A percentile compares a stretch with the other conserved stretches of the same genome.
Conservation (phyloP, 1,284 basidiomycete genomes). For the Ganoderma leucocontextum region DNA sequence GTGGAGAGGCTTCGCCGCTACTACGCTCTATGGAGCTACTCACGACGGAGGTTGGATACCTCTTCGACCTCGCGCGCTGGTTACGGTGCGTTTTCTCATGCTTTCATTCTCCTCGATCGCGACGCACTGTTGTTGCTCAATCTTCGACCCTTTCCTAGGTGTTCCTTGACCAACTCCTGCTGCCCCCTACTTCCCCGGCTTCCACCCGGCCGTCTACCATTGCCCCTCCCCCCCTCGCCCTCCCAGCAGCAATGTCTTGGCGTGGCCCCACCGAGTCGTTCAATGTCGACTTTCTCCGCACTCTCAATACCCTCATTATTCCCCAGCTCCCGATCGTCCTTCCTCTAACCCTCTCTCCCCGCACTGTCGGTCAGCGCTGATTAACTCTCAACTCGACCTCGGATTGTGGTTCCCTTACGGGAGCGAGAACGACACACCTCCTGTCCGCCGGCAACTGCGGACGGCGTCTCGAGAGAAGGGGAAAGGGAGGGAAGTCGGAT, state of each 20-base stretch:
- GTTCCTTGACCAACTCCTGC: constrained; percentile 44
- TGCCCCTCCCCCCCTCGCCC: constrained; percentile 25
- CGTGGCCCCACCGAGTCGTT: constrained; percentile 23
- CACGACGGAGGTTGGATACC: constrained; percentile 85
- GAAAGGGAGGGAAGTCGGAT: constrained; percentile 31
- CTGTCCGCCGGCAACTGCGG: constrained; percentile 19
- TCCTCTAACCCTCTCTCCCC: constrained; percentile 27
- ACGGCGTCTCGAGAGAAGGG: constrained; percentile 25
- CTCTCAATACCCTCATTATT: constrained; percentile 38
- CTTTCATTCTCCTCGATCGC: not conserved
- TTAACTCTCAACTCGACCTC: constrained; percentile 18
- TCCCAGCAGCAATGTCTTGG: constrained; percentile 3
- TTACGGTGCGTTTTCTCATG: constrained; percentile 59
- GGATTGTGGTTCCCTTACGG: constrained; percentile 20
- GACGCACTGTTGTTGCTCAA: not conserved
- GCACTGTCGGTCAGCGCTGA: constrained; percentile 30
- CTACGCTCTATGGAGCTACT: constrained; percentile 84
- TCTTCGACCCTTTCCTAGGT: constrained; percentile 35
- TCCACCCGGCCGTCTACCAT: constrained; percentile 28
- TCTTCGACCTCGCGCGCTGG: constrained; percentile 80
- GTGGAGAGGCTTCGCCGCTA: constrained; percentile 49
- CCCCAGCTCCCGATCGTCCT: constrained; percentile 35
- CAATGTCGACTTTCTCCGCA: constrained; percentile 36
- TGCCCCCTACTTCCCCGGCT: constrained; percentile 15
- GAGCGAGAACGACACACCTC: constrained; percentile 31